Conservation (phyloP, 129 eudicot genomes). For the Rutidosis leptorrhynchoides region DNA sequence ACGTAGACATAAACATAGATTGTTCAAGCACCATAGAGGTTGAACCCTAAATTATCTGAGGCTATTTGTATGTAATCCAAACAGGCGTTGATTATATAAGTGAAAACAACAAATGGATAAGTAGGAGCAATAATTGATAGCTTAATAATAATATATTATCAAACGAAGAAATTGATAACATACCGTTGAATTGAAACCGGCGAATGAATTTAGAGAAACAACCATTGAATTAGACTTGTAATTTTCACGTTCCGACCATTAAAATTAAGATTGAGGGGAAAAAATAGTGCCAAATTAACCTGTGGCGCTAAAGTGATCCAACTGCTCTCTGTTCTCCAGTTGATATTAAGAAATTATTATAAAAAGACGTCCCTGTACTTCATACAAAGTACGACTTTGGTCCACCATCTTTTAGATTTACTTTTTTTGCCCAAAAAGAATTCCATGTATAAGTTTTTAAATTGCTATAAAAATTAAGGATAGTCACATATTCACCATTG, state of each 20-base stretch:
- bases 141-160: no score
- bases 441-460: background rate
- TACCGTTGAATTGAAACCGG: constrained; percentile 50
- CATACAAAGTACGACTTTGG: background rate
- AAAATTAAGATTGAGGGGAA: constrained; percentile 21
- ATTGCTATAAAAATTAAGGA: no score
- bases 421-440: background rate
- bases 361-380: constrained; percentile 24
- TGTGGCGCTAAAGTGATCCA: constrained; percentile 42
- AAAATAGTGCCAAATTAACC: constrained; percentile 8
- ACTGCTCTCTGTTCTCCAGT: constrained; percentile 11
- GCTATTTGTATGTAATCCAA: background rate
- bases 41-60: no score
- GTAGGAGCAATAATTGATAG: background rate
- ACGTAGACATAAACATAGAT: no score
- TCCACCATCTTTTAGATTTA: constrained; percentile 7
- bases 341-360: background rate
- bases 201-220: constrained; percentile 59
- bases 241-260: constrained; percentile 51
- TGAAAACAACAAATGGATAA: background rate
- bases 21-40: no score
- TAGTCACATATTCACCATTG: no score
- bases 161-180: constrained; percentile 14
- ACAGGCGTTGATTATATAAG: background rate
- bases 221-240: constrained; percentile 38